A percentile compares a stretch with the other conserved stretches of the same genome.
Conservation (phyloP, 495 filamentous ascomycete species). For the Tricharina praecox region DNA sequence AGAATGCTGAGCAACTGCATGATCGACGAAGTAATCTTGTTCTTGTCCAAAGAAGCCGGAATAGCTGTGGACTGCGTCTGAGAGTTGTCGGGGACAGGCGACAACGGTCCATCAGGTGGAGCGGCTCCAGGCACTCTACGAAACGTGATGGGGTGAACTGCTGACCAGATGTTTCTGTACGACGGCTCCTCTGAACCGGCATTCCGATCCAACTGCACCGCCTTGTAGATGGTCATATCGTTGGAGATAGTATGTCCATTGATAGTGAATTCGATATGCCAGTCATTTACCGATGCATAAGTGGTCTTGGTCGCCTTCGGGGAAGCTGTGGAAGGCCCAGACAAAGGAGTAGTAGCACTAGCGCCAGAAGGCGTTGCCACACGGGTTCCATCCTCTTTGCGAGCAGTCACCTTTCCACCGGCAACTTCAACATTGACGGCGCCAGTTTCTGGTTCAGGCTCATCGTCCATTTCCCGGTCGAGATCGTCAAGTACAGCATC, state of each 20-base stretch:
- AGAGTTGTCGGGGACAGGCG: conserved; percentile 35
- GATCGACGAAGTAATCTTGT: conserved; percentile 69
- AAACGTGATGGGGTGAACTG: conserved; percentile 81
- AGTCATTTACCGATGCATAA: conserved; percentile 48
- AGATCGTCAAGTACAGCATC: conserved; percentile 70
- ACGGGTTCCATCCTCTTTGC: conserved; percentile 84
- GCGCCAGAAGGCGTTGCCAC: conserved; percentile 70
- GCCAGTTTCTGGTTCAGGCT: conserved; percentile 52
- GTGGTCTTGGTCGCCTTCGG: conserved; percentile 32
- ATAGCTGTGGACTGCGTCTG: conserved; percentile 38
- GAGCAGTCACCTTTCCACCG: conserved; percentile 84
- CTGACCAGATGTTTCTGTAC: conserved; percentile 69
- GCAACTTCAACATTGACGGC: conserved; percentile 89
- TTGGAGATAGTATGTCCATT: conserved; percentile 67
- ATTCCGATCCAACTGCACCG: conserved; percentile 55
- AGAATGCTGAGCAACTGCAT: conserved; percentile 77
- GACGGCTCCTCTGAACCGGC: conserved; percentile 46
- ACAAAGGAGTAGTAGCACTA: conserved; percentile 28
- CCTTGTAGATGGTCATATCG: conserved; percentile 92
- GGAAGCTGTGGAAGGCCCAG: conserved; percentile 27
- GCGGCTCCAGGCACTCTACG: conserved; percentile 75
- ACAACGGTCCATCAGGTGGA: conserved; percentile 55
- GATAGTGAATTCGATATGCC: conserved; percentile 94
- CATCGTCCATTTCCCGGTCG: conserved; percentile 71
- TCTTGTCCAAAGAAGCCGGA: conserved; percentile 69